phyloP scores from a whole-genome alignment of 345 rosid species.

The Salix arbutifolia region DNA sequence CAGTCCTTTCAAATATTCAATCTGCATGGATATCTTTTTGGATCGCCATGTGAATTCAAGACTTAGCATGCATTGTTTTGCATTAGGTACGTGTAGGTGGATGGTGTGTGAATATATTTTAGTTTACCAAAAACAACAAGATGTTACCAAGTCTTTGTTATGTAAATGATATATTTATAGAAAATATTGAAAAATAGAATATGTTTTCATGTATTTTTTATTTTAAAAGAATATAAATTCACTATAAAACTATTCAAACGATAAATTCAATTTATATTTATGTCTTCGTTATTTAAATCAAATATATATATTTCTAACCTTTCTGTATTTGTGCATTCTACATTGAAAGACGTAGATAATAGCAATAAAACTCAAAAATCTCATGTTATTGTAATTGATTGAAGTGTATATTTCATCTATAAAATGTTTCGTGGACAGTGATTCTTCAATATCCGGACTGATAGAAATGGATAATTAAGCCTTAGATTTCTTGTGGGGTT shows the following conservation, averaged over 20 bases:
- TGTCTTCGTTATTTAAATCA: too few species aligned
- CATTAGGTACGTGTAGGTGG: background rate
- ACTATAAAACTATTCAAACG: too few species aligned
- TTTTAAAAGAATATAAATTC: too few species aligned
- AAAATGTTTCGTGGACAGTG: background rate
- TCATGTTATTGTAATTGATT: background rate
- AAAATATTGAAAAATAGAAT: too few species aligned
- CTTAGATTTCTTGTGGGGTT: background rate
- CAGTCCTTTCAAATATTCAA: background rate
- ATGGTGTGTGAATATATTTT: background rate
- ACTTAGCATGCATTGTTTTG: background rate
- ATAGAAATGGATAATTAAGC: background rate
- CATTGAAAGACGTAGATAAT: background rate
- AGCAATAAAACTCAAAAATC: background rate
- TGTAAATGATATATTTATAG: too few species aligned
- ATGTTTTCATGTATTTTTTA: too few species aligned
- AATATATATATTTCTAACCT: too few species aligned
- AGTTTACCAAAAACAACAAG: too few species aligned
- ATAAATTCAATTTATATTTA: too few species aligned
- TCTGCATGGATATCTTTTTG: background rate
- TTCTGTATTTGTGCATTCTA: too few species aligned
- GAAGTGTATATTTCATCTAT: background rate
- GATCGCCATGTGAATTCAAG: background rate
- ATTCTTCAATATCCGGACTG: background rate
- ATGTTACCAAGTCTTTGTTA: too few species aligned